These are phyloP conservation scores for Exophiala viscosa DNA, from an alignment of 2,329 filamentous ascomycete species.

Conservation along the genomic window DNA sequence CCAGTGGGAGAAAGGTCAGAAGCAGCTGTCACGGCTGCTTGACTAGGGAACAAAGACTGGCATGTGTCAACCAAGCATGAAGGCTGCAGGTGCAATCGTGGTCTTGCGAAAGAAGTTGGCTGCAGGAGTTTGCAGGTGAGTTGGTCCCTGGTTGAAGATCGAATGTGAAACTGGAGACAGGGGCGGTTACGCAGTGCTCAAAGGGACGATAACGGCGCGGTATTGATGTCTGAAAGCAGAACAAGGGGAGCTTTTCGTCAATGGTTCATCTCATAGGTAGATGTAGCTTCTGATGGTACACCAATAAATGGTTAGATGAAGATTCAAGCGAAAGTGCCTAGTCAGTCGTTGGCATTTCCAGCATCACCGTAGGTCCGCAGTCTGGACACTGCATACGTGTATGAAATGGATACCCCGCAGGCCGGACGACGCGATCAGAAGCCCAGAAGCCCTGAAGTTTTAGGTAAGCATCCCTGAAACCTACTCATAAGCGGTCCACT, in stretches of 20 bases:
- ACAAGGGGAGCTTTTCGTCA: slow-evolving; percentile 5
- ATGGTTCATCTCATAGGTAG: slow-evolving; percentile 17
- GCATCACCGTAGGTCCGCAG: background rate
- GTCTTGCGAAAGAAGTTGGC: background rate
- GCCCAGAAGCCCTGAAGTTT: too few species aligned
- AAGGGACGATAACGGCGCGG: slow-evolving; percentile 6
- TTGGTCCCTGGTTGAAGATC: background rate
- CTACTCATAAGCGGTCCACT: too few species aligned
- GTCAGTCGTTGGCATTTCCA: background rate
- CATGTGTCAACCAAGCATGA: slow-evolving; percentile 1
- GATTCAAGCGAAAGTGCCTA: slow-evolving; percentile 23
- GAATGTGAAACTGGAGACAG: slow-evolving; percentile 19
- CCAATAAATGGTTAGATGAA: slow-evolving; percentile 17
- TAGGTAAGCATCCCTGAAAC: too few species aligned
- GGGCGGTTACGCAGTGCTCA: slow-evolving; percentile 9
- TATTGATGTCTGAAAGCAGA: slow-evolving; percentile 11
- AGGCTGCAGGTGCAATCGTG: background rate
- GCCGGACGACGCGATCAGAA: too few species aligned
- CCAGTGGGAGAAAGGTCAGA: background rate
- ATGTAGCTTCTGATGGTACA: slow-evolving; percentile 4
- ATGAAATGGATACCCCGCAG: too few species aligned
- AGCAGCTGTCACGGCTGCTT: slow-evolving; percentile 1
- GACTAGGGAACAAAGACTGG: background rate
- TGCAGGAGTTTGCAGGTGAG: background rate
- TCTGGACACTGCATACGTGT: background rate